Conservation (phyloP, 164 flowering plant species). For the Warburgia ugandensis region DNA sequence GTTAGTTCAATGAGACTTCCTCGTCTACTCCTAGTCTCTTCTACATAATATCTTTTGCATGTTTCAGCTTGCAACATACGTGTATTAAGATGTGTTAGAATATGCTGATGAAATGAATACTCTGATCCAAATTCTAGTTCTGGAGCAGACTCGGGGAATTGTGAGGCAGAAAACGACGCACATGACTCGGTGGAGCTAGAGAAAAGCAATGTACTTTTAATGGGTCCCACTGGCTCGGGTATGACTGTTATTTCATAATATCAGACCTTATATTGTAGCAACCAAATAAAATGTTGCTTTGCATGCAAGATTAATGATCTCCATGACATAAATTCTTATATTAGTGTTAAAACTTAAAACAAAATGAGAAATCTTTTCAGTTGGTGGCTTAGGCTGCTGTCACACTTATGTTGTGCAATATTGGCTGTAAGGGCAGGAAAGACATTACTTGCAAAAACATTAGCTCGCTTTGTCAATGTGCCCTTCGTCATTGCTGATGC, state of each 20-base stretch:
- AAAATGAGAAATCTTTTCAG: too few relatives aligned
- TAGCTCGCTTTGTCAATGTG: slow-evolving; percentile 95
- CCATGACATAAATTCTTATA: slow-evolving; percentile 1
- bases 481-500: slow-evolving; percentile 99
- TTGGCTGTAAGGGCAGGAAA: slow-evolving; percentile 54
- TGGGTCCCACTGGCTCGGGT: slow-evolving; percentile 99
- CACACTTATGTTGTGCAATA: slow-evolving; percentile 1
- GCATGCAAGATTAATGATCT: slow-evolving; percentile 1
- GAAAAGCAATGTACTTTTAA: slow-evolving; percentile 94
- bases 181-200: slow-evolving; percentile 75
- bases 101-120: slow-evolving; percentile 10
- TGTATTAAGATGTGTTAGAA: background rate
- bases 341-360: slow-evolving; percentile 5
- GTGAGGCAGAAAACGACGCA: slow-evolving; percentile 42
- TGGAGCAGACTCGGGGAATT: slow-evolving; percentile 44
- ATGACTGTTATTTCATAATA: slow-evolving; percentile 9
- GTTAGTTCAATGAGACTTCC: slow-evolving; percentile 31
- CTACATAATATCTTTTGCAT: background rate
- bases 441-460: slow-evolving; percentile 92
- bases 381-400: too few relatives aligned
- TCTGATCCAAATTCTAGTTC: slow-evolving; percentile 40
- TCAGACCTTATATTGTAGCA: slow-evolving; percentile 1
- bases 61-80: background rate
- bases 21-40: background rate
- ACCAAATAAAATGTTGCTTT: background rate